These are phyloP conservation scores for Cladophialophora carrionii DNA, from an alignment of 2,329 filamentous ascomycete genomes.

Conservation along the genomic window DNA sequence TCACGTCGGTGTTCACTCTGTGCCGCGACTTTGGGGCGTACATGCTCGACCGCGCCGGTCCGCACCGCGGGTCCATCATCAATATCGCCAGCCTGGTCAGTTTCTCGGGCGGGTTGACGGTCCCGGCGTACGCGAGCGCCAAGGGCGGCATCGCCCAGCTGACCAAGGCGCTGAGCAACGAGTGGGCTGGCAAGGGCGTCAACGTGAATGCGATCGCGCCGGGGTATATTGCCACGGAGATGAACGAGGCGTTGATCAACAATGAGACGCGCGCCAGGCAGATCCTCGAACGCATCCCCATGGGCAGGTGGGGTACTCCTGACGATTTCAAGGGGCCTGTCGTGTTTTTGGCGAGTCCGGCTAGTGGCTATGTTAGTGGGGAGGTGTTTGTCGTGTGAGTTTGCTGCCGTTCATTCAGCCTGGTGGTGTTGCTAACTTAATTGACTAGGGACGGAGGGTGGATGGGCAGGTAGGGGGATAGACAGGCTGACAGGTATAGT, in stretches of 20 bases:
- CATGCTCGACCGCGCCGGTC: slow-evolving; percentile 64
- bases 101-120: slow-evolving; percentile 85
- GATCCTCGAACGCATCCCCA: slow-evolving; percentile 80
- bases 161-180: slow-evolving; percentile 82
- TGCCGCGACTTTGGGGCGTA: slow-evolving; percentile 77
- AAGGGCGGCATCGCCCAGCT: slow-evolving; percentile 85
- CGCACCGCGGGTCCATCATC: slow-evolving; percentile 60
- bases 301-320: slow-evolving; percentile 75
- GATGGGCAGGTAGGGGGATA: background rate
- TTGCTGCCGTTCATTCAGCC: background rate
- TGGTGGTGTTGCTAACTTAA: background rate
- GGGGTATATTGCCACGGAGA: slow-evolving; percentile 87
- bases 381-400: slow-evolving; percentile 47
- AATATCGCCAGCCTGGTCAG: slow-evolving; percentile 80
- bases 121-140: slow-evolving; percentile 82
- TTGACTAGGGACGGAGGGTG: slow-evolving; percentile 8
- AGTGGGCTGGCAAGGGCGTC: slow-evolving; percentile 77
- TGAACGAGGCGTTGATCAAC: slow-evolving; percentile 81
- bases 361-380: slow-evolving; percentile 53
- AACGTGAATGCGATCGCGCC: slow-evolving; percentile 88
- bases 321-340: slow-evolving; percentile 57
- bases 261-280: slow-evolving; percentile 69
- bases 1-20: slow-evolving; percentile 78
- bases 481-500: background rate
- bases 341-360: slow-evolving; percentile 54